These are phyloP conservation scores for Neolentinus lepideus DNA, from an alignment of 1,284 basidiomycete genomes.

Conservation along the genomic window DNA sequence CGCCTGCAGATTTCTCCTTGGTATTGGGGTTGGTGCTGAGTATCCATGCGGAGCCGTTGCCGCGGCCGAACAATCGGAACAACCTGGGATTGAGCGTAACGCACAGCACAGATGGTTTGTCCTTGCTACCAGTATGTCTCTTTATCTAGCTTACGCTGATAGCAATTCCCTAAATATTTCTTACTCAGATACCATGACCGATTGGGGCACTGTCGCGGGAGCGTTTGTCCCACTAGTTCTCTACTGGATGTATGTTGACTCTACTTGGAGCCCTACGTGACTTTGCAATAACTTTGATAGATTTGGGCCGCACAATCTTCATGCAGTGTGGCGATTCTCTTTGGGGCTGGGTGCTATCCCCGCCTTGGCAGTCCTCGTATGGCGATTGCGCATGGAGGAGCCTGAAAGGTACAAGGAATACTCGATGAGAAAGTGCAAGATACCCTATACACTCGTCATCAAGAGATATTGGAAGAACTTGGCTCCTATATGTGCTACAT, in stretches of 20 bases:
- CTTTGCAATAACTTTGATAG: conserved; percentile 23
- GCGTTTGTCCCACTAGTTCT: conserved; percentile 82
- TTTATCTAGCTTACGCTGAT: conserved; percentile 7
- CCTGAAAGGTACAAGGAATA: conserved; percentile 63
- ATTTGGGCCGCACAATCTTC: conserved; percentile 74
- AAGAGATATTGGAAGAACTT: conserved; percentile 75
- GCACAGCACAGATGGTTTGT: conserved; percentile 84
- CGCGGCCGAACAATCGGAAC: conserved; percentile 86
- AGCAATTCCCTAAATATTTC: too few species aligned
- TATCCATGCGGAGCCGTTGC: conserved; percentile 91
- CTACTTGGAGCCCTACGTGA: too few species aligned
- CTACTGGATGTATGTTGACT: conserved; percentile 78
- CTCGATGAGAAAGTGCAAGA: conserved; percentile 67
- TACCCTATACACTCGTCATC: conserved; percentile 77
- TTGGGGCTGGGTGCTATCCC: conserved; percentile 84
- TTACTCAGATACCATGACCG: conserved; percentile 74
- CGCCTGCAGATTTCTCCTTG: conserved; percentile 60
- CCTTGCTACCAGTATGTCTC: conserved; percentile 67
- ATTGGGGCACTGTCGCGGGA: conserved; percentile 79
- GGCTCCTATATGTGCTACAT: conserved; percentile 55
- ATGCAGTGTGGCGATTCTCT: conserved; percentile 83
- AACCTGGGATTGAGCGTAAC: conserved; percentile 66
- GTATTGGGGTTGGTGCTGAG: conserved; percentile 83
- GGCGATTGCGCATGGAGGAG: conserved; percentile 84
- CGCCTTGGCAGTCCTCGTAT: conserved; percentile 75